Evolutionary conservation across 257 asterid species (phyloP), one percentile per base, ranked within the genome.

Genomic region (Dorcoceras hygrometricum): DNA sequence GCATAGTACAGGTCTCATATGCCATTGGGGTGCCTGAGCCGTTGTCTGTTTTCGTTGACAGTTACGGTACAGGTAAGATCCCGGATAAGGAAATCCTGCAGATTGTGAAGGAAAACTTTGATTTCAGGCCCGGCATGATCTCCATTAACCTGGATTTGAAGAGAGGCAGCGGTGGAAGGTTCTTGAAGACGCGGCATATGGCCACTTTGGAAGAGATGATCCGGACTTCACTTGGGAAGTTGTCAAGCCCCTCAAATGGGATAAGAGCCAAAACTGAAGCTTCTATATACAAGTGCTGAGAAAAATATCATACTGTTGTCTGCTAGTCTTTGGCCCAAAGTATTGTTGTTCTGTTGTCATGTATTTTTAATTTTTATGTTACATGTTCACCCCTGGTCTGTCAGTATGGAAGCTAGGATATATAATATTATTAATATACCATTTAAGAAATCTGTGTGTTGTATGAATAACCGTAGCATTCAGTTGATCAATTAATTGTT

Each of bases 11-110:
- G 26, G 82, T 77, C 36, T 77, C 82, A 2, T 77, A 77, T 1
- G 82, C 82, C 0, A 77, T 77, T 14, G 82, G 82, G 22, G 82
- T 77, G 60, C 82, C 82, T 0, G 82, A 77, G 61, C 82, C 82
- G 0, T 59, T 77, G 11, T 77, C 82, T 0, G 76, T 77, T 0
- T 77, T 77, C 8, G 76, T 77, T 2, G 82, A 77, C 74, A 29
- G 65, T 2, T 77, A 77, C 8, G 76, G 79, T 25, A 77, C 82
- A 3, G 82, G 82, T 16, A 77, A 62, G 68, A 73, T 77, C 71
- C 82, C 76, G 0, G 82, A 77, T 23, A 77, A 73, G 74, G 82
- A 77, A 56, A 77, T 77, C 3, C 5, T 77, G 70, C 28, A 65
- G 70, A 68, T 77, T 24, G 78, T 77, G 78, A 77, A 73, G 76